Evolutionary conservation across 2,329 filamentous ascomycete genomes (phyloP).

Genomic region (Trichoderma semiorbis): DNA sequence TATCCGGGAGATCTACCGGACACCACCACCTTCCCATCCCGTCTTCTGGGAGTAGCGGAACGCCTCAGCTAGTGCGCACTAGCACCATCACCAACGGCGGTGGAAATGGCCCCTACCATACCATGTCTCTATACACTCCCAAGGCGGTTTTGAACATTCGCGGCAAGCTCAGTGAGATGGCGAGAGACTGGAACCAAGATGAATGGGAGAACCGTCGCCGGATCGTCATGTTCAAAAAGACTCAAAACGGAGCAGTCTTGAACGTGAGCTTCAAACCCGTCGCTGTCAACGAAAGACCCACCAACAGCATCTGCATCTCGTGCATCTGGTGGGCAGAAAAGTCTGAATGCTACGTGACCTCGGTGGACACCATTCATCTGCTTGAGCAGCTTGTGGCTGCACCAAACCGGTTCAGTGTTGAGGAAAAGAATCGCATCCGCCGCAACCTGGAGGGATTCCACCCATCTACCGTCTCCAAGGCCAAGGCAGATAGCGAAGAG

Average conservation of each 20-base stretch:
- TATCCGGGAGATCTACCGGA: constrained; percentile 43
- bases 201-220: constrained; percentile 77
- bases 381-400: constrained; percentile 81
- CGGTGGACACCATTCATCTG: constrained; percentile 94
- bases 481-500: constrained; percentile 85
- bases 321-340: constrained; percentile 98
- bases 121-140: constrained; percentile 75
- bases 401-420: constrained; percentile 79
- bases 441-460: constrained; percentile 94
- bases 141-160: constrained; percentile 84
- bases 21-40: constrained; percentile 48
- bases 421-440: constrained; percentile 97
- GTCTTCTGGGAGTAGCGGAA: constrained; percentile 33
- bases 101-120: constrained; percentile 59
- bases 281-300: constrained; percentile 71
- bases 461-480: constrained; percentile 89
- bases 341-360: constrained; percentile 87
- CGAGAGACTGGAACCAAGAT: constrained; percentile 74
- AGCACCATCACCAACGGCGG: constrained; percentile 47
- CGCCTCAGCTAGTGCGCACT: constrained; percentile 53
- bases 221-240: constrained; percentile 83
- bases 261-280: constrained; percentile 77
- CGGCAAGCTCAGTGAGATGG: constrained; percentile 82
- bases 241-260: constrained; percentile 77
- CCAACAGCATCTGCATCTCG: constrained; percentile 89